Evolutionary conservation across 2,329 filamentous ascomycete species (phyloP).

Genomic region (Coniochaeta sp.): DNA sequence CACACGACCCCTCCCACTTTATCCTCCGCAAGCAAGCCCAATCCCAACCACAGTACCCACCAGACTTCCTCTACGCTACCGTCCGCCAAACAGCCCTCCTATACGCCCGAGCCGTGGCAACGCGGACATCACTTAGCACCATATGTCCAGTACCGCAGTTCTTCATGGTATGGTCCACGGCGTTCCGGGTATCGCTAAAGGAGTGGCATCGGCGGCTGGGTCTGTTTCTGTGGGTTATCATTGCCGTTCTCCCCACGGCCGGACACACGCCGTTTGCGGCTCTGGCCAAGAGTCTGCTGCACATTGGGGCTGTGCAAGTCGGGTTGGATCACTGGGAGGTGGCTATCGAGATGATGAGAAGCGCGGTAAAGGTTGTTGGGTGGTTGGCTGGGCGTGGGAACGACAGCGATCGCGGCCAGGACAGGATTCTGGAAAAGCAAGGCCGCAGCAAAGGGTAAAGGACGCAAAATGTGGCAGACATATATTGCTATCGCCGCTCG

Average conservation of each 20-base stretch:
- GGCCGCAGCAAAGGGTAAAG: not conserved
- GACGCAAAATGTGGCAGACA: not conserved
- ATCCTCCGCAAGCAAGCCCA: not conserved
- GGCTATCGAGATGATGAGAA: not conserved
- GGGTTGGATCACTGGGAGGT: slow-evolving; percentile 42
- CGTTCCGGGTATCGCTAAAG: slow-evolving; percentile 37
- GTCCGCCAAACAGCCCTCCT: slow-evolving; percentile 38
- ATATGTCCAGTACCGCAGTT: slow-evolving; percentile 32
- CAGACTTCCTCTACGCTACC: slow-evolving; percentile 38
- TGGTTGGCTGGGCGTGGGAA: not conserved
- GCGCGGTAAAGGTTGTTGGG: not conserved
- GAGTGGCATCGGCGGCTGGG: slow-evolving; percentile 39
- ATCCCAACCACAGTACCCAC: slow-evolving; percentile 6
- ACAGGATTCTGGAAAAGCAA: not conserved
- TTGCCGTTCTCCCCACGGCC: slow-evolving; percentile 32
- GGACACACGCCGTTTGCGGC: slow-evolving; percentile 30
- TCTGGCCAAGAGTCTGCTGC: slow-evolving; percentile 37
- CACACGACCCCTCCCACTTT: slow-evolving; percentile 3
- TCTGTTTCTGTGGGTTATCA: slow-evolving; percentile 39
- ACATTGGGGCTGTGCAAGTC: slow-evolving; percentile 34
- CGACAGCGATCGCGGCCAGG: not conserved
- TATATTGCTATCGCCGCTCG: not conserved
- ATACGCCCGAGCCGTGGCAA: slow-evolving; percentile 37
- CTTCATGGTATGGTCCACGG: slow-evolving; percentile 33
- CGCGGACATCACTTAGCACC: slow-evolving; percentile 31